phyloP scores from a whole-genome alignment of 2,329 filamentous ascomycete species.

The Colletotrichum paranaense region DNA sequence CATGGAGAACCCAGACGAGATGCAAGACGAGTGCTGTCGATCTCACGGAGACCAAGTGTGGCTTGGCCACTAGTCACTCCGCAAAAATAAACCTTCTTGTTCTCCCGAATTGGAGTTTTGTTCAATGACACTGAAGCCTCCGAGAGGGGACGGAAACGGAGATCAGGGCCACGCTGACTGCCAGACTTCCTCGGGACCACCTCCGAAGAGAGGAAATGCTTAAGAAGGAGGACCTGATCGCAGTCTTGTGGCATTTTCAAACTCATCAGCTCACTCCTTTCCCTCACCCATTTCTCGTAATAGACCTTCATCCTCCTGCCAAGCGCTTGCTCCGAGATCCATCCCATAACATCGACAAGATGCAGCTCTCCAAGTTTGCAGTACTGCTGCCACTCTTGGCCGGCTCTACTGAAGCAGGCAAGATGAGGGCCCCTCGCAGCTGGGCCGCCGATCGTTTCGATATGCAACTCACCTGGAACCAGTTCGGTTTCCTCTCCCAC shows the following conservation, averaged over 20 bases:
- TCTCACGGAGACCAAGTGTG: conserved; percentile 1
- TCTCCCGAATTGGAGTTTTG: background rate
- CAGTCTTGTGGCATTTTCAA: background rate
- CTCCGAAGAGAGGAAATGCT: background rate
- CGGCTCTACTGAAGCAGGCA: conserved; percentile 4
- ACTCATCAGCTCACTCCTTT: background rate
- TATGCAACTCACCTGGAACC: conserved; percentile 34
- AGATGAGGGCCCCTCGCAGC: background rate
- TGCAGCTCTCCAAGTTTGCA: background rate
- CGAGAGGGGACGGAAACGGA: background rate
- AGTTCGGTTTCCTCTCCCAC: conserved; percentile 31
- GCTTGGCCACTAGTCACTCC: background rate
- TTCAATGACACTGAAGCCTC: background rate
- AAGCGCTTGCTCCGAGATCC: background rate
- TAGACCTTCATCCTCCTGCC: background rate
- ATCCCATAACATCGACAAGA: background rate
- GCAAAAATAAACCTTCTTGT: background rate
- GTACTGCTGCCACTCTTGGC: conserved; percentile 1
- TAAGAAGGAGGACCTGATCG: background rate
- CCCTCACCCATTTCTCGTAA: background rate
- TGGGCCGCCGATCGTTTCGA: conserved; percentile 23
- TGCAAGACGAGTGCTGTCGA: background rate
- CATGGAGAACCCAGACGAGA: background rate
- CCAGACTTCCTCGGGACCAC: background rate
- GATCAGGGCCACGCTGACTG: background rate